These are phyloP conservation scores for Curvularia hawaiiensis DNA, from an alignment of 2,329 filamentous ascomycete species.

Conservation along the genomic window DNA sequence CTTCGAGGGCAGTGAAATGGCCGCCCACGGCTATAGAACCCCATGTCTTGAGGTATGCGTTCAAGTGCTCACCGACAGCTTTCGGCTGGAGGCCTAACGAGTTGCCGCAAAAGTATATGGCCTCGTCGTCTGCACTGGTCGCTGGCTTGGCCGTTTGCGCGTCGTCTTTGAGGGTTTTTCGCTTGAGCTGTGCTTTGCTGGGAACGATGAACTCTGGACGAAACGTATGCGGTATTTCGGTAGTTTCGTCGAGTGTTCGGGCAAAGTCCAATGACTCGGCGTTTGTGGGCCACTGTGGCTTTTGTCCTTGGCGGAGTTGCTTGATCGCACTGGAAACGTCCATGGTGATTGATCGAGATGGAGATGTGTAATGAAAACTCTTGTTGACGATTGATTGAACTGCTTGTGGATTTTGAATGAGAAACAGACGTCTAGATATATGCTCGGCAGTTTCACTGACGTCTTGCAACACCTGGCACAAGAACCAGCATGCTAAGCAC, in stretches of 20 bases:
- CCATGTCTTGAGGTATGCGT: conserved; percentile 81
- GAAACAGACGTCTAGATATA: conserved; percentile 14
- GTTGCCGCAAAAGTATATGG: conserved; percentile 87
- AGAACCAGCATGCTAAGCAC: conserved; percentile 10
- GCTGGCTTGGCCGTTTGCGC: conserved; percentile 29
- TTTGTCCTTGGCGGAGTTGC: conserved; percentile 37
- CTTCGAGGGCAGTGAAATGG: conserved; percentile 72
- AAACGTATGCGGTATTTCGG: conserved; percentile 45
- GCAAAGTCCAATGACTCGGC: conserved; percentile 34
- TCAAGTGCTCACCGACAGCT: conserved; percentile 67
- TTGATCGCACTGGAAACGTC: conserved; percentile 29
- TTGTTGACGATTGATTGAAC: neutral
- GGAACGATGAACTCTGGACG: conserved; percentile 78
- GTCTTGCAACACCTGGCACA: conserved; percentile 14
- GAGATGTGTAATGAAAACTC: neutral
- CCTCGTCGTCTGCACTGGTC: conserved; percentile 49
- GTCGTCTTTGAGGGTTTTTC: conserved; percentile 57
- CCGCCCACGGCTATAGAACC: conserved; percentile 81
- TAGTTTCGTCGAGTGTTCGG: conserved; percentile 33
- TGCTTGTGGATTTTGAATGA: conserved; percentile 3
- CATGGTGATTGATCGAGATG: conserved; percentile 24
- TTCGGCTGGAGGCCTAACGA: conserved; percentile 84
- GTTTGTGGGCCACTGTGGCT: conserved; percentile 34
- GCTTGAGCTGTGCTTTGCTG: conserved; percentile 71
- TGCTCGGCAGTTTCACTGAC: conserved; percentile 13